Base-by-base conservation (phyloP, 805 yeast genomes). In the Pichia membranifaciens region DNA sequence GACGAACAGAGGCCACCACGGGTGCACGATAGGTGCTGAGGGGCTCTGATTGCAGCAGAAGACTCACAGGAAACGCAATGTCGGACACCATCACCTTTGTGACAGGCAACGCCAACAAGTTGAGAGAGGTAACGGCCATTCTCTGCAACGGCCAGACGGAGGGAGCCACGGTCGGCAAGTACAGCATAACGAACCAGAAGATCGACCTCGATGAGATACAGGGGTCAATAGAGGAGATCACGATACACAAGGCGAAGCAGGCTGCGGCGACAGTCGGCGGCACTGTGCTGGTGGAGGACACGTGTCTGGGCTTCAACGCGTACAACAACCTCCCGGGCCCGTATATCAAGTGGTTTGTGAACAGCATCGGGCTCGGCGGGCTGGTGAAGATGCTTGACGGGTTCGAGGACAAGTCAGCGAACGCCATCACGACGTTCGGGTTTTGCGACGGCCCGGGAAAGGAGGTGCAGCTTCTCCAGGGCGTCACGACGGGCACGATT, bases 251-350 rank as follows among this genome's bases (percentile, higher is more conserved):
- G 64, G 87, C 95, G 48, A 67, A 73, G 57, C 74, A 81, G 12
- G 96, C 96, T 2, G 84, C 91, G 5, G 59, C 64, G 12, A 60
- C 77, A 8, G 63, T 81, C 25, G 45, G 65, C 3, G 93, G 95
- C 0, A 91, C 98, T 0, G 97, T 88, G 0, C 72, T 93, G 48
- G 96, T 90, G 3, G 99, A 93, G 62, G 99, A 93, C 59, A 93
- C 99, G 0, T 90, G 96, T 43, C 75, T 93, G 35, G 87, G 84
- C 4, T 93, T 85, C 65, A 76, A 76, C 43, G 96, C 95, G 2
- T 73, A 84, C 60, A 81, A 85, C 44, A 72, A 74, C 52, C 74
- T 93, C 43, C 99, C 99, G 3, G 99, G 99, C 21, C 98, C 98
- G 1, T 67, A 66, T 47, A 76, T 78, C 66, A 91, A 91, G 66